Evolutionary conservation across 1,284 basidiomycete species (phyloP).

Genomic region (Ceratobasidium sp.): DNA sequence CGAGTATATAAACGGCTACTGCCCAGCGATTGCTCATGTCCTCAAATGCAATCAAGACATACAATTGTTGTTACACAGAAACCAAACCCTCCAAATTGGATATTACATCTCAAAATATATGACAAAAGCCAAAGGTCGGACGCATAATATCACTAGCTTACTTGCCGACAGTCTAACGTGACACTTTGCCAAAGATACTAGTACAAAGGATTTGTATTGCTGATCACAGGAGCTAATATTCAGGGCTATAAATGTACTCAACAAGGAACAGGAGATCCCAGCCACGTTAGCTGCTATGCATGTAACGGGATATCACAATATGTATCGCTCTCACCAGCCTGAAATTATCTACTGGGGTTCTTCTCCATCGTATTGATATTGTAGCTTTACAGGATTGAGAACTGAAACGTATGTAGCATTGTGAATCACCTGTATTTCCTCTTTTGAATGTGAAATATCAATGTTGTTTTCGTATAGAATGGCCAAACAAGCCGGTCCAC

Average conservation of each 20-base stretch:
- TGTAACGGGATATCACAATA: constrained; percentile 20
- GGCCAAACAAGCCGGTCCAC: not conserved
- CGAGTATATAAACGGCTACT: constrained; percentile 56
- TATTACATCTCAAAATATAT: constrained; percentile 53
- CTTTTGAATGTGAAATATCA: not conserved
- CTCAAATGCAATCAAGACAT: constrained; percentile 59
- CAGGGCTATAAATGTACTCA: constrained; percentile 41
- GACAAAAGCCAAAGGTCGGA: constrained; percentile 51
- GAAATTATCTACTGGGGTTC: constrained; percentile 16
- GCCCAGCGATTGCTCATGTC: constrained; percentile 53
- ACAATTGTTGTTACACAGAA: constrained; percentile 53
- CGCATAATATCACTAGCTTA: constrained; percentile 53
- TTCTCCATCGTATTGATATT: not conserved
- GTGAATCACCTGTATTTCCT: not conserved
- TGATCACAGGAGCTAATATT: constrained; percentile 23
- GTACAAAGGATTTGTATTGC: not conserved
- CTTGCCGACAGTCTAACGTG: not conserved
- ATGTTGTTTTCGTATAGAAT: not conserved
- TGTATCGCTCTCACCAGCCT: constrained; percentile 4
- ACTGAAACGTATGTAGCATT: not conserved
- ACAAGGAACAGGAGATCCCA: constrained; percentile 43
- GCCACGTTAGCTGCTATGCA: constrained; percentile 34
- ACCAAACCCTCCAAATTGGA: constrained; percentile 6
- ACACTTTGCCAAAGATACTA: not conserved
- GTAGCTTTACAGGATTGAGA: not conserved